Base-by-base conservation (phyloP, 2,329 filamentous ascomycete genomes). In the Alternaria panax region DNA sequence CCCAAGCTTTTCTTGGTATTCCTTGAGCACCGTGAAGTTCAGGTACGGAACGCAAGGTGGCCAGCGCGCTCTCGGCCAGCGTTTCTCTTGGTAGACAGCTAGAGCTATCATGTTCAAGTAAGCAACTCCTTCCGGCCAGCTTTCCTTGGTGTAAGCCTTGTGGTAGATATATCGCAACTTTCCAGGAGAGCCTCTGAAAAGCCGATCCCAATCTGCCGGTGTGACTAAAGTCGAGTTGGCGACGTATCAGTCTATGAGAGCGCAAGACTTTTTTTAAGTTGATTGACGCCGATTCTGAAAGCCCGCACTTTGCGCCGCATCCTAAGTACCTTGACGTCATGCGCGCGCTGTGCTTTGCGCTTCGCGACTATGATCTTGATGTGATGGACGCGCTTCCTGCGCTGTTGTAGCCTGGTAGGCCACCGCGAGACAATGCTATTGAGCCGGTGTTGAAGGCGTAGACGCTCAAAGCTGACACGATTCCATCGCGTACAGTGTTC, bases 401-500 rank as follows among this genome's bases (percentile, higher is more conserved):
- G 8, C 34, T 41, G 25, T 36, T 27, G 43, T 36, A 41, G 25
- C 14, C n/a, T 7, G 18, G 22, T 46, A 20, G 43, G 53, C 25
- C 42, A 56, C 16, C 25, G 45, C 7, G 27, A 24, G 43, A 40
- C 27, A n/a, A 56, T 50, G 16, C 9, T 41, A 22, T 30, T 38
- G 18, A 56, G 28, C 27, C 20, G 12, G 14, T 30, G 14, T 20
- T 56, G 45, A n/a, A 50, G 53, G 18, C 27, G 45, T 24, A 43
- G 53, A 36, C 16, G 45, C 11, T 50, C 34, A 18, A 16, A 46
- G 43, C 46, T 38, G 20, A 25, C 34, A 20, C 18, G 45, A 20
- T 56, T 56, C 11, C 46, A 46, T 14, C 18, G 45, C 34, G 36
- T 56, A 30, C 30, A 56, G 34, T 56, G 43, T 27, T 50, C 36